Conservation (phyloP, 164 flowering plant species). For the Dillenia turbinata region DNA sequence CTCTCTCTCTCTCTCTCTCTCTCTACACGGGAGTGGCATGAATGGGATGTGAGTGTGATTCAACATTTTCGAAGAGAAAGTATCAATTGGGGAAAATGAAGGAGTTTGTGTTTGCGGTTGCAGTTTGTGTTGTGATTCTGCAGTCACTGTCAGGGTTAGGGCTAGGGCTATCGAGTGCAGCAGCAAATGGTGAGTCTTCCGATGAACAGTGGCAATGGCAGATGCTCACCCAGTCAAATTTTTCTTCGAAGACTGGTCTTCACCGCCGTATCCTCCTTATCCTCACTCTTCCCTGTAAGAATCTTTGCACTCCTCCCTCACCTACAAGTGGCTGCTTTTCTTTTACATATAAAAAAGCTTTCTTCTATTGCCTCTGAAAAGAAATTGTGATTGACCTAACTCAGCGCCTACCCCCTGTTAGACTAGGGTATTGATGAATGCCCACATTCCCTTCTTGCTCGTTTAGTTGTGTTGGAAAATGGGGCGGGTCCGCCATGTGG, state of each 20-base stretch:
- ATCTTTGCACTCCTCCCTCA: conserved; percentile 2
- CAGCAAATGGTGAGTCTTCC: neutral
- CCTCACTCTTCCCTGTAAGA: conserved; percentile 63
- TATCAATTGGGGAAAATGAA: too few relatives aligned
- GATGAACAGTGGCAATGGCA: conserved; percentile 36
- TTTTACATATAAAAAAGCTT: neutral
- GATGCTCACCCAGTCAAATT: conserved; percentile 44
- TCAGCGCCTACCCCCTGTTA: neutral
- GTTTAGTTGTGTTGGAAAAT: too few relatives aligned
- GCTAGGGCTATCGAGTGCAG: too few relatives aligned
- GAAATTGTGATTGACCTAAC: neutral
- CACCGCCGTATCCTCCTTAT: conserved; percentile 43
- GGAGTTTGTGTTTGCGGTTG: too few relatives aligned
- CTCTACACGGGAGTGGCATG: too few relatives aligned
- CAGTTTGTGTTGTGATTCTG: too few relatives aligned
- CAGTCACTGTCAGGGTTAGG: too few relatives aligned
- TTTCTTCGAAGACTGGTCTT: conserved; percentile 48
- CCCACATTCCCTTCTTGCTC: too few relatives aligned
- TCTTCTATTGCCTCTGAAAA: neutral
- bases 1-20: too few relatives aligned
- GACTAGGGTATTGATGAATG: neutral
- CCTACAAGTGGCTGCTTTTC: neutral
- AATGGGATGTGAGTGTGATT: too few relatives aligned
- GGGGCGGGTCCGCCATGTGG: too few relatives aligned
- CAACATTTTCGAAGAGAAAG: too few relatives aligned